Percentiles rank a stretch among this genome's conserved stretches.
These are phyloP conservation scores for Lasiosphaeriaceae sp. DNA, from an alignment of 495 filamentous ascomycete species.

Conservation along the genomic window DNA sequence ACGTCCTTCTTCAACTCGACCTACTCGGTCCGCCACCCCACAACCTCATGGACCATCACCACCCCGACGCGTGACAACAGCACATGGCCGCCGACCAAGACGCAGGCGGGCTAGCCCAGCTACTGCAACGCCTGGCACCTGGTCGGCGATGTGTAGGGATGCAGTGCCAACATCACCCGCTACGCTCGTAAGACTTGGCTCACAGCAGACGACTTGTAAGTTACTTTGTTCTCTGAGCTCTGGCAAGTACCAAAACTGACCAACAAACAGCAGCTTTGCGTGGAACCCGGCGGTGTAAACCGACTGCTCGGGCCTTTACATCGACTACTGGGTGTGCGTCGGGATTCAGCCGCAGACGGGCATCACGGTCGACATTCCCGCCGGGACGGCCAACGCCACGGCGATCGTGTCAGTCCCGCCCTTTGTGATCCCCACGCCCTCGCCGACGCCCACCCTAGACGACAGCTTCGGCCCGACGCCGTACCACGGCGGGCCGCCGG, in stretches of 20 bases:
- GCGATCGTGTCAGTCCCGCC: constrained; percentile 1
- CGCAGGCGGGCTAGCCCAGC: constrained; percentile 18
- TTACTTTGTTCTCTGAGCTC: too few relatives aligned
- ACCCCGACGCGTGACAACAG: neutral
- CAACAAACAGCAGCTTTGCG: neutral
- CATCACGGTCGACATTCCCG: too few relatives aligned
- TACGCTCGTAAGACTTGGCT: too few relatives aligned
- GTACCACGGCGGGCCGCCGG: too few relatives aligned
- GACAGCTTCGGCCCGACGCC: too few relatives aligned
- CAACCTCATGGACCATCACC: constrained; percentile 6
- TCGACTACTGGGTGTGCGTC: too few relatives aligned
- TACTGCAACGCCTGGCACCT: constrained; percentile 18
- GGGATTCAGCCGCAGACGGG: too few relatives aligned
- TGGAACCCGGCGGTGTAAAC: too few relatives aligned
- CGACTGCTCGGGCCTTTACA: too few relatives aligned
- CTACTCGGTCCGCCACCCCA: constrained; percentile 8
- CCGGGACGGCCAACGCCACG: constrained; percentile 3
- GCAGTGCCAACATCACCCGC: constrained; percentile 3
- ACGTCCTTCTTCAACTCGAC: neutral
- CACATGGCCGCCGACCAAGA: constrained; percentile 8
- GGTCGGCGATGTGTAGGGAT: constrained; percentile 1
- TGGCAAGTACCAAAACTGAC: constrained; percentile 5
- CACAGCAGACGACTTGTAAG: neutral
- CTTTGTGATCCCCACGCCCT: neutral
- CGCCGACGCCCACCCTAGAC: neutral